Percentiles rank a stretch among this genome's conserved stretches.
phyloP scores from a whole-genome alignment of 345 rosid species.

The Physaria fendleri region DNA sequence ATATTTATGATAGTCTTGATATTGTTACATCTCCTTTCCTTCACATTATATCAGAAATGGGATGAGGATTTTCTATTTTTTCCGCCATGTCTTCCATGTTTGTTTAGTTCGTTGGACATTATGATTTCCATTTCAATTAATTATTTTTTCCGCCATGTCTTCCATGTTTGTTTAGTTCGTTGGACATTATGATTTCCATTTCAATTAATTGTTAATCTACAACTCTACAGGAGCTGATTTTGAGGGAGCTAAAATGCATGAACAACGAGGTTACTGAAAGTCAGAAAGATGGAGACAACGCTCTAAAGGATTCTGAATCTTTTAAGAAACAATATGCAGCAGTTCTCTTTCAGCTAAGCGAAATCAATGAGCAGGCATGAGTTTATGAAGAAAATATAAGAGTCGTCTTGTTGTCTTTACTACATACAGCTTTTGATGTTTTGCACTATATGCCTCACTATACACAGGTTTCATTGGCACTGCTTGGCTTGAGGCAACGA shows the following conservation, averaged over 20 bases:
- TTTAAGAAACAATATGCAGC: slow-evolving; percentile 82
- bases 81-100: slow-evolving; percentile 1
- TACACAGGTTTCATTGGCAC: slow-evolving; percentile 68
- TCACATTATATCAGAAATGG: not conserved
- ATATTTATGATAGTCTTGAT: slow-evolving; percentile 2
- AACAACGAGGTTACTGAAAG: slow-evolving; percentile 57
- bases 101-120: slow-evolving; percentile 3
- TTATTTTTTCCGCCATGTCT: not conserved
- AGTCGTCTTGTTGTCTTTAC: slow-evolving; percentile 13
- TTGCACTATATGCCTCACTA: not conserved
- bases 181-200: slow-evolving; percentile 2
- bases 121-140: not conserved
- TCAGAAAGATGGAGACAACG: slow-evolving; percentile 47
- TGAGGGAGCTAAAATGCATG: slow-evolving; percentile 64
- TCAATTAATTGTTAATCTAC: slow-evolving; percentile 24
- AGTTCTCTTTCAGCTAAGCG: slow-evolving; percentile 57
- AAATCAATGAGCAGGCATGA: slow-evolving; percentile 71
- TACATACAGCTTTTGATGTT: slow-evolving; percentile 11
- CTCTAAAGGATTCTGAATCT: slow-evolving; percentile 55
- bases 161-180: slow-evolving; percentile 9
- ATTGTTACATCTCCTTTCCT: not conserved
- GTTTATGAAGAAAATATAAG: slow-evolving; percentile 1
- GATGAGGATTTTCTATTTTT: not conserved
- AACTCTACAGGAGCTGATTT: slow-evolving; percentile 55
- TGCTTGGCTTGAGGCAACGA: slow-evolving; percentile 61